Evolutionary conservation across 805 yeast genomes (phyloP).

Genomic region (Phaffomyces antillensis): DNA sequence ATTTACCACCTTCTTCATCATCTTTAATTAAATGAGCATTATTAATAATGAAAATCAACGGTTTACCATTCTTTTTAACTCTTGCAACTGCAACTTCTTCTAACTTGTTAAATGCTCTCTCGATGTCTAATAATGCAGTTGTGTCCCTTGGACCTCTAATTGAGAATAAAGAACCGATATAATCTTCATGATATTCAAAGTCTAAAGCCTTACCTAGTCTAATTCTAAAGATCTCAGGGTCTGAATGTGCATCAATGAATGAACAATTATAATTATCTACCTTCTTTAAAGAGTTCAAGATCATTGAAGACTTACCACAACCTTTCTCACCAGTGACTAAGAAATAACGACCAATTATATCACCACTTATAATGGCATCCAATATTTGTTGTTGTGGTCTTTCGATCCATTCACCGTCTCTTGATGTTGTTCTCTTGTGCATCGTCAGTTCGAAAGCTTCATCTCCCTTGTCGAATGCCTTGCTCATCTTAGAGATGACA

Average conservation of each 20-base stretch:
- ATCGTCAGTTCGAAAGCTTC: slow-evolving; percentile 54
- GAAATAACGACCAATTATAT: slow-evolving; percentile 60
- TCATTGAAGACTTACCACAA: slow-evolving; percentile 74
- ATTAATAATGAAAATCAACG: slow-evolving; percentile 65
- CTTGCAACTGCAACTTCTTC: slow-evolving; percentile 63
- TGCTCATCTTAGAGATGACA: slow-evolving; percentile 56
- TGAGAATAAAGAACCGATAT: slow-evolving; percentile 73
- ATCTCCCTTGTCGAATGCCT: slow-evolving; percentile 63
- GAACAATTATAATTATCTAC: slow-evolving; percentile 59
- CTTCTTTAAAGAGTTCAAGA: slow-evolving; percentile 62
- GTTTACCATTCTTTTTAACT: slow-evolving; percentile 36
- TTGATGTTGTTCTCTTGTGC: slow-evolving; percentile 34
- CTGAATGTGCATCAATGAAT: slow-evolving; percentile 75
- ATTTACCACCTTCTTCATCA: slow-evolving; percentile 63
- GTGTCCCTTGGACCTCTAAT: slow-evolving; percentile 83
- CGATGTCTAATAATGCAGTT: slow-evolving; percentile 74
- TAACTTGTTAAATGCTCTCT: slow-evolving; percentile 68
- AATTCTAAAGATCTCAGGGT: slow-evolving; percentile 74
- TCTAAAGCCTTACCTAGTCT: slow-evolving; percentile 70
- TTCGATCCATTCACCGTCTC: slow-evolving; percentile 54
- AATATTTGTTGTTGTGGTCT: slow-evolving; percentile 60
- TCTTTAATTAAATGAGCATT: slow-evolving; percentile 69
- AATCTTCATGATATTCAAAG: slow-evolving; percentile 71
- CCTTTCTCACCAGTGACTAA: slow-evolving; percentile 79
- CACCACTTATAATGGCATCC: slow-evolving; percentile 60